phyloP scores from a whole-genome alignment of 2,329 filamentous ascomycete genomes.

The Parastagonospora avenae region DNA sequence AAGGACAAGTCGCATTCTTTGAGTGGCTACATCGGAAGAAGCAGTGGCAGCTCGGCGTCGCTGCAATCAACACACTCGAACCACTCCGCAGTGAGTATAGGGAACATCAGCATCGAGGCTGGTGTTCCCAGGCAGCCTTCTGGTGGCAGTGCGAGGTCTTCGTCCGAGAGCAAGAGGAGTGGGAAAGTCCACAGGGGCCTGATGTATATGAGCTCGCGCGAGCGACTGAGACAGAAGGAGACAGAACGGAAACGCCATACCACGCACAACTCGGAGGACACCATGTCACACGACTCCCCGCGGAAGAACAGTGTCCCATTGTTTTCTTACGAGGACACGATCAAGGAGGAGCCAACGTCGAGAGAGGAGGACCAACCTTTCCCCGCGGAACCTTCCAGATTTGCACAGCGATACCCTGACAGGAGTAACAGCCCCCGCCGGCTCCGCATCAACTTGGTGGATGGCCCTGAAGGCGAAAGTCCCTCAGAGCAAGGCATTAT shows the following conservation, averaged over 20 bases:
- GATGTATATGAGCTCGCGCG: slow-evolving; percentile 76
- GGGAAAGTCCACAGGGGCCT: slow-evolving; percentile 58
- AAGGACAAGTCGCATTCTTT: slow-evolving; percentile 53
- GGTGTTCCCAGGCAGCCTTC: slow-evolving; percentile 32
- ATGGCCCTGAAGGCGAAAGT: slow-evolving; percentile 28
- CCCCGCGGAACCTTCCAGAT: slow-evolving; percentile 32
- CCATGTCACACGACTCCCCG: slow-evolving; percentile 31
- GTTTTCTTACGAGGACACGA: slow-evolving; percentile 42
- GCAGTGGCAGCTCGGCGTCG: slow-evolving; percentile 40
- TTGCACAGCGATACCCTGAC: slow-evolving; percentile 37
- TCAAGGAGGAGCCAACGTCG: slow-evolving; percentile 42
- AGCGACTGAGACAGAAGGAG: slow-evolving; percentile 67
- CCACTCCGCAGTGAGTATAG: slow-evolving; percentile 45
- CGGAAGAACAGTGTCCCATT: slow-evolving; percentile 31
- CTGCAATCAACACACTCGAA: slow-evolving; percentile 43
- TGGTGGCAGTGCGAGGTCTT: slow-evolving; percentile 38
- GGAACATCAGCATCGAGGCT: slow-evolving; percentile 49
- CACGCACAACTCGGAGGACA: slow-evolving; percentile 49
- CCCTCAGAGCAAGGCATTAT: slow-evolving; percentile 38
- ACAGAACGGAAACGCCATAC: slow-evolving; percentile 64
- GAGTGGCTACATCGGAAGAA: slow-evolving; percentile 62
- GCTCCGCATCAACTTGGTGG: slow-evolving; percentile 31
- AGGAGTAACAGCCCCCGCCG: slow-evolving; percentile 39
- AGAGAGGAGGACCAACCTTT: slow-evolving; percentile 19
- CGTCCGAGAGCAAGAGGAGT: slow-evolving; percentile 43